A percentile compares a stretch with the other conserved stretches of the same genome.
Conservation (phyloP, 805 yeast species). For the Lipomyces oligophaga region DNA sequence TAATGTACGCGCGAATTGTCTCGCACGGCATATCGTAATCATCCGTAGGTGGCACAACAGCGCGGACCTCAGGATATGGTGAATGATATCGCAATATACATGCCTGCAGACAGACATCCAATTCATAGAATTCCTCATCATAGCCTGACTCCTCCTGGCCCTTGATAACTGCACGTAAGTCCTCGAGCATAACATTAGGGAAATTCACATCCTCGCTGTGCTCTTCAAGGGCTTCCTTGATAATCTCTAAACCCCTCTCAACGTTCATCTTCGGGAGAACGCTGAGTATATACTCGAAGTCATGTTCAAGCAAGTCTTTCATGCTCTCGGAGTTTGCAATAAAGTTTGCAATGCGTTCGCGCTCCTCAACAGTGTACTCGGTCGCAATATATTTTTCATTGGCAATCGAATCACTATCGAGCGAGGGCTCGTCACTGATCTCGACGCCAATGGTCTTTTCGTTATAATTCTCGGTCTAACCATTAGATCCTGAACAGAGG, state of each 20-base stretch:
- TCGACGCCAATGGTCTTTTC: conserved; percentile 3
- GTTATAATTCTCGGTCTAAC: conserved; percentile 7
- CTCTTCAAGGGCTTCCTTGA: conserved; percentile 4
- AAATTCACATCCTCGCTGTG: conserved; percentile 47
- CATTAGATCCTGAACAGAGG: too few species aligned
- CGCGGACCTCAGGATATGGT: conserved; percentile 48
- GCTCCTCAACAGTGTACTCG: conserved; percentile 6
- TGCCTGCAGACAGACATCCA: conserved; percentile 15
- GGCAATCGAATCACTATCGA: conserved; percentile 1
- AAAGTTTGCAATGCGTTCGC: conserved; percentile 6
- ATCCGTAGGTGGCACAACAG: conserved; percentile 35
- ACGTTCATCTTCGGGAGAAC: too few species aligned
- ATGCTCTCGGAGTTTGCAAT: conserved; percentile 1
- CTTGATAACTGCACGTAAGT: conserved; percentile 28
- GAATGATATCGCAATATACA: conserved; percentile 17
- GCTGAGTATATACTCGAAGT: conserved; percentile 8
- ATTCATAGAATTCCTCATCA: conserved; percentile 9
- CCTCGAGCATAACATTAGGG: conserved; percentile 39
- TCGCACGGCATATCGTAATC: conserved; percentile 47
- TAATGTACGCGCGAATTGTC: conserved; percentile 50
- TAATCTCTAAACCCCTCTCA: conserved; percentile 7
- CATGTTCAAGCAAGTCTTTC: conserved; percentile 4
- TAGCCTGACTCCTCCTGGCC: conserved; percentile 14
- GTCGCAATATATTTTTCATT: conserved; percentile 8
- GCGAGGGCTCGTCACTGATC: conserved; percentile 2